Conservation (phyloP, 1,139 yeast species). For the Williopsis jadinii region DNA sequence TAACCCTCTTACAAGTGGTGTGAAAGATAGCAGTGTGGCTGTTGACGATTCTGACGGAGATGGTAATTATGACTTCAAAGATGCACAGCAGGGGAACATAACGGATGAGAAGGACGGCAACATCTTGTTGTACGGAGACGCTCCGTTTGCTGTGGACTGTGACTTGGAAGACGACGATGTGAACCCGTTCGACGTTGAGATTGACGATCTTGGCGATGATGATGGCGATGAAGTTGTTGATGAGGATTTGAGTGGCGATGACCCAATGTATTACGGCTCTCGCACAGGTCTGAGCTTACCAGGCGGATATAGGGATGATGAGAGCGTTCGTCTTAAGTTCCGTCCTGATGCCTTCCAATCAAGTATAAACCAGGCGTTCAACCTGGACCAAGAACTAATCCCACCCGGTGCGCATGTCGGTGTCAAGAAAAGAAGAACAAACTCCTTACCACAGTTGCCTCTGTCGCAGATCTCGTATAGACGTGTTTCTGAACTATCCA, state of each 20-base stretch:
- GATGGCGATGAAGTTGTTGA: background rate
- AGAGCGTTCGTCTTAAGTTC: too few relatives aligned
- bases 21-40: constrained; percentile 22
- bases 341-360: constrained; percentile 1
- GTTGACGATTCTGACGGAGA: constrained; percentile 32
- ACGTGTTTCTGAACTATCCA: constrained; percentile 25
- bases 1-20: constrained; percentile 2
- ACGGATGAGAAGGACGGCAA: constrained; percentile 9
- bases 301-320: too few relatives aligned
- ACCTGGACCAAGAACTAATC: constrained; percentile 4
- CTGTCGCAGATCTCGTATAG: constrained; percentile 32
- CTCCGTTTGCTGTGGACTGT: too few relatives aligned
- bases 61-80: constrained; percentile 22
- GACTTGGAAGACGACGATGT: too few relatives aligned
- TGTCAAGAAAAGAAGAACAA: constrained; percentile 50
- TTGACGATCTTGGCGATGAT: constrained; percentile 1
- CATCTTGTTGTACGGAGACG: constrained; percentile 2
- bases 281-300: too few relatives aligned
- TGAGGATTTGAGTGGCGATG: too few relatives aligned
- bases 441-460: constrained; percentile 67
- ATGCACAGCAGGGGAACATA: constrained; percentile 3
- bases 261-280: too few relatives aligned
- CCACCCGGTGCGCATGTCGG: constrained; percentile 15
- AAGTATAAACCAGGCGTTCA: constrained; percentile 10
- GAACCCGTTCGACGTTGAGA: too few relatives aligned